phyloP scores from a whole-genome alignment of 768 basidiomycete genomes.

The Boletus insuetus region DNA sequence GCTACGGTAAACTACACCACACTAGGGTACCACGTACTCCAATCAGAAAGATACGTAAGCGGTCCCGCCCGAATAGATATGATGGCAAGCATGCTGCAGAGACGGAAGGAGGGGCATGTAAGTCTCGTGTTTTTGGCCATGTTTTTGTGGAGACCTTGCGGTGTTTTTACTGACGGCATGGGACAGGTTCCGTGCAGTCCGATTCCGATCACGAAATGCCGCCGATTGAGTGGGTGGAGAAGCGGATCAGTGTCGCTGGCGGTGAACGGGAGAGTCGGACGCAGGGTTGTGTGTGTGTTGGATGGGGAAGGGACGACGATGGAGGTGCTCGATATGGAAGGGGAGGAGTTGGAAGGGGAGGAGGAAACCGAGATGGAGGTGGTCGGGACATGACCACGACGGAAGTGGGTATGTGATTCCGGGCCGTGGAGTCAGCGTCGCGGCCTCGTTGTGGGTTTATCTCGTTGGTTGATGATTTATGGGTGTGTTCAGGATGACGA shows the following conservation, averaged over 20 bases:
- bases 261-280: constrained; percentile 71
- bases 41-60: constrained; percentile 49
- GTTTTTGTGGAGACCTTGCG: constrained; percentile 30
- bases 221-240: constrained; percentile 51
- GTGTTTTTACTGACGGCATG: constrained; percentile 34
- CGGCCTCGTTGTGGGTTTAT: constrained; percentile 28
- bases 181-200: constrained; percentile 47
- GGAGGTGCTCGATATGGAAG: constrained; percentile 80
- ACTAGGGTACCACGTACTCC: constrained; percentile 56
- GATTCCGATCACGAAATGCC: constrained; percentile 55
- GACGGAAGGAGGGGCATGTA: constrained; percentile 65
- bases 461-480: constrained; percentile 18
- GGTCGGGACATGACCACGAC: constrained; percentile 21
- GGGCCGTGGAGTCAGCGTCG: constrained; percentile 21
- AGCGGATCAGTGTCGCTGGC: constrained; percentile 56
- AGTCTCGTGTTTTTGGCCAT: constrained; percentile 35
- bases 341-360: constrained; percentile 46
- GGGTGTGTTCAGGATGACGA: background rate
- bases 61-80: constrained; percentile 60
- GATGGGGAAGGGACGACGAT: constrained; percentile 59
- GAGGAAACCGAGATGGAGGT: constrained; percentile 31
- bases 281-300: constrained; percentile 73
- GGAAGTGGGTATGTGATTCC: constrained; percentile 8
- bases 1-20: constrained; percentile 62
- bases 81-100: constrained; percentile 54